phyloP scores from a whole-genome alignment of 306 rosid species.

The Fagus crenata region DNA sequence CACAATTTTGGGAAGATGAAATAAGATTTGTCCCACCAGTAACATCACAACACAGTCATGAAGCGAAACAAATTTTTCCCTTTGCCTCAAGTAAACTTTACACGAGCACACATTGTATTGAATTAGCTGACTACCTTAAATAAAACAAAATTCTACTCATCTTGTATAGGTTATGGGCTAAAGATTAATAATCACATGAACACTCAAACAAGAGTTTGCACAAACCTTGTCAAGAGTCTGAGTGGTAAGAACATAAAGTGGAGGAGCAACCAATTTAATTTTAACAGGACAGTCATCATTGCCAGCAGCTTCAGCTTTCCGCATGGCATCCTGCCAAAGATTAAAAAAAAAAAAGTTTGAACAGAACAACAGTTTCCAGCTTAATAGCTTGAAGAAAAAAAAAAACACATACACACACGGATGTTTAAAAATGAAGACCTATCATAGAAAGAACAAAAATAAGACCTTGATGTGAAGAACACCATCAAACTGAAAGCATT shows the following conservation, averaged over 20 bases:
- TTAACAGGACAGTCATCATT: conserved; percentile 91
- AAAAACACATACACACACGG: background rate
- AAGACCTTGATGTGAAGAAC: conserved; percentile 89
- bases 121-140: background rate
- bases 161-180: background rate
- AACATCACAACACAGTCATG: too few species aligned
- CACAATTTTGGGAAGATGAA: too few species aligned
- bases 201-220: background rate
- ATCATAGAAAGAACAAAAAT: conserved; percentile 9
- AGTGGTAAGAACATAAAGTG: conserved; percentile 92
- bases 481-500: conserved; percentile 96
- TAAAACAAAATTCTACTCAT: background rate
- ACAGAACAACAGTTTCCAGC: background rate
- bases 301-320: conserved; percentile 93
- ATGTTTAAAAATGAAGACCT: conserved; percentile 16
- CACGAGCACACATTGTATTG: background rate
- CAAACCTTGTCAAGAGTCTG: conserved; percentile 98
- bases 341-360: background rate
- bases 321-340: conserved; percentile 78
- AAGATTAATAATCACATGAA: conserved; percentile 13
- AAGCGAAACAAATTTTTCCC: too few species aligned
- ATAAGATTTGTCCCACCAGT: too few species aligned
- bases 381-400: background rate
- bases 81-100: too few species aligned
- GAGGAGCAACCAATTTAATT: conserved; percentile 97